Evolutionary conservation across 1,284 basidiomycete species (phyloP).

Genomic region (Fomitopsis betulina): DNA sequence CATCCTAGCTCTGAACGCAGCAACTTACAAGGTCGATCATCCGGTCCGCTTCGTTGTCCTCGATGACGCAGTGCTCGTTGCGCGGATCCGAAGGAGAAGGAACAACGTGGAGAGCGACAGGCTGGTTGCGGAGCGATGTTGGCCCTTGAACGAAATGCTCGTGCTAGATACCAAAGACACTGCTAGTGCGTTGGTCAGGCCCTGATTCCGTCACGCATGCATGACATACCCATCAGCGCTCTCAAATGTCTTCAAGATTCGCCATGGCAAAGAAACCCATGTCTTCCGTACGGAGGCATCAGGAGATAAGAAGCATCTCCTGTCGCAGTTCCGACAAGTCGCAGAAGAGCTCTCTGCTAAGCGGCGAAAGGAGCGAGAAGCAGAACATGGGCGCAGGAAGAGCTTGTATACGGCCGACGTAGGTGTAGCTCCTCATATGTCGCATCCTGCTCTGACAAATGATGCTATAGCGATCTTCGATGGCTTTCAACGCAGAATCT

Average conservation of each 20-base stretch:
- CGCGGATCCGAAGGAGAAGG: slow-evolving; percentile 51
- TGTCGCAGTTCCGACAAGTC: slow-evolving; percentile 86
- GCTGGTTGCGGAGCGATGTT: slow-evolving; percentile 90
- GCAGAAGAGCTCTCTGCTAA: slow-evolving; percentile 88
- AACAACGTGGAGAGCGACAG: slow-evolving; percentile 50
- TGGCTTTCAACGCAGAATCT: slow-evolving; percentile 17
- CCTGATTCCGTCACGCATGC: neutral
- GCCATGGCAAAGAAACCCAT: slow-evolving; percentile 89
- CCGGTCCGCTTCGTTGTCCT: slow-evolving; percentile 87
- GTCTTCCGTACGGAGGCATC: slow-evolving; percentile 85
- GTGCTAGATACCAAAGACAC: slow-evolving; percentile 96
- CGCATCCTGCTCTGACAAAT: neutral
- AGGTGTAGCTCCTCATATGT: slow-evolving; percentile 21
- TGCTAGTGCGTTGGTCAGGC: slow-evolving; percentile 50
- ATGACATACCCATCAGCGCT: slow-evolving; percentile 50
- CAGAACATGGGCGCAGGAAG: slow-evolving; percentile 84
- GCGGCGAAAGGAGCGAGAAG: slow-evolving; percentile 87
- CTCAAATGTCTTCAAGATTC: slow-evolving; percentile 95
- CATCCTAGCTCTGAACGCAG: slow-evolving; percentile 85
- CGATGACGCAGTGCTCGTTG: slow-evolving; percentile 89
- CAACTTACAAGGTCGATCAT: slow-evolving; percentile 92
- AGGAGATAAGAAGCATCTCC: slow-evolving; percentile 82
- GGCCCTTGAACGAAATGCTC: slow-evolving; percentile 88
- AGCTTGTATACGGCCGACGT: slow-evolving; percentile 72
- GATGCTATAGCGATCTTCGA: slow-evolving; percentile 21